These are phyloP conservation scores for Rhazya stricta DNA, from an alignment of 257 asterid genomes.

Conservation along the genomic window DNA sequence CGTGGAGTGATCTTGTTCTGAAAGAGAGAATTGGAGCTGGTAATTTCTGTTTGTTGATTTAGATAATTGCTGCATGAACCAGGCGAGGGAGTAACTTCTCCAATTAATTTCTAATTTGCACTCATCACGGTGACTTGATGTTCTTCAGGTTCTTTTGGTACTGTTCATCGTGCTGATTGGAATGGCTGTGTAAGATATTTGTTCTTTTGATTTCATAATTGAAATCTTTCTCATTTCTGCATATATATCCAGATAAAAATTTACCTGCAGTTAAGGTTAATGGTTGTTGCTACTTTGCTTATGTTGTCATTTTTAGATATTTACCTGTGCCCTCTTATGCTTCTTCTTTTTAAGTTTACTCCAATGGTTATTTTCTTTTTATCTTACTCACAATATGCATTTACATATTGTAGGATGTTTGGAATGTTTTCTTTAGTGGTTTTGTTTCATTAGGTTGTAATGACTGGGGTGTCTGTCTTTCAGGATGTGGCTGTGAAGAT, in stretches of 20 bases:
- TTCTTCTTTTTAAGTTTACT: neutral
- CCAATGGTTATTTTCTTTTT: neutral
- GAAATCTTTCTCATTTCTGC: constrained; percentile 13
- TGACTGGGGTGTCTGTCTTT: constrained; percentile 21
- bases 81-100: neutral
- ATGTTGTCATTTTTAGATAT: neutral
- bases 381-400: neutral
- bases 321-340: neutral
- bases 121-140: constrained; percentile 17
- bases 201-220: constrained; percentile 20
- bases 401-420: neutral
- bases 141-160: constrained; percentile 91
- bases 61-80: neutral
- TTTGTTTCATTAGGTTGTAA: constrained; percentile 12
- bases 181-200: constrained; percentile 79
- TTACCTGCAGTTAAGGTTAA: neutral
- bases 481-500: constrained; percentile 98
- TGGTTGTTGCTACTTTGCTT: constrained; percentile 2
- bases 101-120: constrained; percentile 10
- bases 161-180: constrained; percentile 99
- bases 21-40: constrained; percentile 95
- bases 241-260: constrained; percentile 7
- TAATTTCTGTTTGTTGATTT: constrained; percentile 33
- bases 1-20: constrained; percentile 80
- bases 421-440: constrained; percentile 1